Conservation (phyloP, 2,329 filamentous ascomycete genomes). For the Fusarium redolens region DNA sequence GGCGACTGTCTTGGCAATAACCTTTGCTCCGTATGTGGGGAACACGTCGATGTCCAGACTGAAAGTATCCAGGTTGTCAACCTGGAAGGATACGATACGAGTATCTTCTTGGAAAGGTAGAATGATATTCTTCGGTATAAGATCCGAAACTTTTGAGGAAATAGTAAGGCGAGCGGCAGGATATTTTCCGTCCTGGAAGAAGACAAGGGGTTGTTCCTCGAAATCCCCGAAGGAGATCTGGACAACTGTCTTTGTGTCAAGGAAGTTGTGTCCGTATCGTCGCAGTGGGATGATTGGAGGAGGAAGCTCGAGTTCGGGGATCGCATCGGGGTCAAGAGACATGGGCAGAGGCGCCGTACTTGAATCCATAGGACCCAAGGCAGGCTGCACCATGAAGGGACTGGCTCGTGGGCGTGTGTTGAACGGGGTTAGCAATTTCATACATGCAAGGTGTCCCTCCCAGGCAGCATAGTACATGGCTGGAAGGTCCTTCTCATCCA, state of each 20-base stretch:
- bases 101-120: slow-evolving; percentile 97
- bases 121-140: slow-evolving; percentile 96
- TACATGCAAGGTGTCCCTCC: slow-evolving; percentile 96
- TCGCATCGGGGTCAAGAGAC: slow-evolving; percentile 84
- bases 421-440: slow-evolving; percentile 81
- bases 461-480: slow-evolving; percentile 99
- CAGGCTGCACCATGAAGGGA: slow-evolving; percentile 57
- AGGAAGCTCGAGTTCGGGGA: slow-evolving; percentile 90
- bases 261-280: slow-evolving; percentile 96
- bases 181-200: slow-evolving; percentile 97
- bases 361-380: slow-evolving; percentile 57
- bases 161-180: slow-evolving; percentile 95
- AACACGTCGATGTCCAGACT: slow-evolving; percentile 98
- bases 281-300: slow-evolving; percentile 95
- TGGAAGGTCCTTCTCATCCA: slow-evolving; percentile 92
- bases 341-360: slow-evolving; percentile 68
- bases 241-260: slow-evolving; percentile 96
- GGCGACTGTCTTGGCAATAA: slow-evolving; percentile 95
- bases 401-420: slow-evolving; percentile 59
- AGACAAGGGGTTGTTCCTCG: slow-evolving; percentile 82
- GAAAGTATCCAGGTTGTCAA: slow-evolving; percentile 93
- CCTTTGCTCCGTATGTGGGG: slow-evolving; percentile 95
- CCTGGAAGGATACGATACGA: slow-evolving; percentile 92
- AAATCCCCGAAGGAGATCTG: slow-evolving; percentile 88
- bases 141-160: slow-evolving; percentile 93